Conservation (phyloP, 139 green algal genomes). For the Chlamydomonas urium region DNA sequence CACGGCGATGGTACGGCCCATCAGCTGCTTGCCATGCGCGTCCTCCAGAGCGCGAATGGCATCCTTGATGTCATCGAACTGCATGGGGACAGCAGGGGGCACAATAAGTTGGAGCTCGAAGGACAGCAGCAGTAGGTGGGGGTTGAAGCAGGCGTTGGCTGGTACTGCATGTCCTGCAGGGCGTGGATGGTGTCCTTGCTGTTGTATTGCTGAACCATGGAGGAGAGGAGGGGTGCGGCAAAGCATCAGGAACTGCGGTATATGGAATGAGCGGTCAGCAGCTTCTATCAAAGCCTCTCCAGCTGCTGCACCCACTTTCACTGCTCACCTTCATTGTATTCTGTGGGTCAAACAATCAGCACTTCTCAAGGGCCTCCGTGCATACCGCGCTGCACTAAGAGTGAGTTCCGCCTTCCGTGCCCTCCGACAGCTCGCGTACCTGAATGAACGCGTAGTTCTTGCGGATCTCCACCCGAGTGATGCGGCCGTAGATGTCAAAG, state of each 20-base stretch:
- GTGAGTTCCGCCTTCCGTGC: too few species aligned
- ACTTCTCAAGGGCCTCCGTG: not conserved
- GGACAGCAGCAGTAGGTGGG: not conserved
- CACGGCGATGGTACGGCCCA: conserved; percentile 58
- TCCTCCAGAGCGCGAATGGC: conserved; percentile 52
- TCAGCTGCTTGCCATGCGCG: conserved; percentile 43
- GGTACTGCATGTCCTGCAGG: not conserved
- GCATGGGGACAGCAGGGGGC: not conserved
- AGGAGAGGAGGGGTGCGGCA: too few species aligned
- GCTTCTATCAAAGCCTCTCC: not conserved
- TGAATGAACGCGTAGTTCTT: conserved; percentile 67
- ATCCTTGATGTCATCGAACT: conserved; percentile 59
- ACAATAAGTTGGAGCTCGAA: not conserved
- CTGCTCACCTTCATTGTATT: not conserved
- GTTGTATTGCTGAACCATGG: too few species aligned
- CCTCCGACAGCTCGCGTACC: too few species aligned
- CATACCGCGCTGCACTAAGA: not conserved
- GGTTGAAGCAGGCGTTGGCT: not conserved
- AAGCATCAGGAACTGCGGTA: not conserved
- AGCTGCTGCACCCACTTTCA: not conserved
- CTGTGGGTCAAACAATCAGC: not conserved
- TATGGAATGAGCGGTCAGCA: not conserved
- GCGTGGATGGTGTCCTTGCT: not conserved
- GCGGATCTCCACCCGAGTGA: conserved; percentile 65
- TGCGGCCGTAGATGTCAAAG: conserved; percentile 54